phyloP scores from a whole-genome alignment of 805 yeast genomes.

The Cyberlindnera suaveolens region DNA sequence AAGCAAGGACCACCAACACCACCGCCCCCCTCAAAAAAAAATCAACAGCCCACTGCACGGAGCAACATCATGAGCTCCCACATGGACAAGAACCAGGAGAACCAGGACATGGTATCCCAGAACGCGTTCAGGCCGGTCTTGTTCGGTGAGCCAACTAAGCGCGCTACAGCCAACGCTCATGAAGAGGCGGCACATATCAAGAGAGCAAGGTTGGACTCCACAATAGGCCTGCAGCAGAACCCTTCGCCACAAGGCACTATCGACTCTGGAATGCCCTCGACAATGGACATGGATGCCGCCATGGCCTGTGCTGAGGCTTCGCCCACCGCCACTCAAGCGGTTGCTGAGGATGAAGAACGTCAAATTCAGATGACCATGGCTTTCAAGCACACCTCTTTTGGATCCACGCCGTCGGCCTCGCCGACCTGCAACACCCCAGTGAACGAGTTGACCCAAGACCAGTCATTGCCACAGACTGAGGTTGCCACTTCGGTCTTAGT shows the following conservation, averaged over 20 bases:
- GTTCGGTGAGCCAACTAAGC: conserved; percentile 18
- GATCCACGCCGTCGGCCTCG: not conserved
- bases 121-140: conserved; percentile 25
- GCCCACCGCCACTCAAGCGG: not conserved
- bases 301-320: conserved; percentile 5
- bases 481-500: not conserved
- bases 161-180: conserved; percentile 16
- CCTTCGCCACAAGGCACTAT: not conserved
- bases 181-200: conserved; percentile 21
- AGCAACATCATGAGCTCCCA: conserved; percentile 30
- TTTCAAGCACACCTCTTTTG: conserved; percentile 1
- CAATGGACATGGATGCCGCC: conserved; percentile 24
- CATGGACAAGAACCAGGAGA: conserved; percentile 30
- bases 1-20: too few relatives aligned
- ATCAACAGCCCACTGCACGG: too few relatives aligned
- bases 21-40: too few relatives aligned
- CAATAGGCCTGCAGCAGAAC: conserved; percentile 10
- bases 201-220: conserved; percentile 26
- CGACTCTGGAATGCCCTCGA: conserved; percentile 8
- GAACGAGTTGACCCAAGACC: not conserved
- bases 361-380: not conserved
- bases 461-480: not conserved
- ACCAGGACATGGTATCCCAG: conserved; percentile 30
- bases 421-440: conserved; percentile 12
- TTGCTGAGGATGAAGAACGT: not conserved